Base-by-base conservation (phyloP, 768 basidiomycete genomes). In the Calocybe indica region DNA sequence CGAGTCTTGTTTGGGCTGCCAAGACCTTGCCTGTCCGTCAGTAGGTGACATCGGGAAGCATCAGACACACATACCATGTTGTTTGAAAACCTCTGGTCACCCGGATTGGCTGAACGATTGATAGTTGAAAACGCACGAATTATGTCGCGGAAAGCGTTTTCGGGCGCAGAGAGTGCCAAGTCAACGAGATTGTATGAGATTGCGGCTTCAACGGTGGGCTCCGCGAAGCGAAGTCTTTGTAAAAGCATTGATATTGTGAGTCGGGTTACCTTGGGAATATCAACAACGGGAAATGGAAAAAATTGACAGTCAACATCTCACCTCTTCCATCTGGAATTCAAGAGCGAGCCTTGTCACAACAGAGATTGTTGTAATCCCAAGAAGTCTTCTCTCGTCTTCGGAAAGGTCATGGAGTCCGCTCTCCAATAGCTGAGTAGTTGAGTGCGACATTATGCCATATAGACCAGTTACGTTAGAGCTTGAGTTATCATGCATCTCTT, bases 131-230 rank as follows among this genome's bases (percentile, higher is more conserved):
- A 92, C 0, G 85, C 81, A 39, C 82, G 75, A 43, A 92, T 83
- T 49, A 95, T 85, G 51, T 98, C 94, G 15, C 77, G 64, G 57
- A 97, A 92, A 2, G 89, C 77, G 46, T 74, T 76, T 51, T 83
- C 78, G 1, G 88, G 84, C 0, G 91, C 88, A 41, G 77, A 75
- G 37, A 94, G 70, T 1, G 92, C 93, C 12, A 98, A 73, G 50
- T 94, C 91, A 6, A 94, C 92, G 9, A 98, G 74, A 58, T 92
- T 94, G 59, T 88, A 87, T 2, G 92, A 86, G 50, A 96, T 94
- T 1, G 89, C 87, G 22, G 92, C 89, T 63, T 97, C 92, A 11
- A 92, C 87, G 0, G 83, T 81, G 0, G 90, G 85, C 56, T 96
- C 94, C 2, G 89, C 87, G 14, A 82, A 80, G 22, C 88, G 80